Percentiles rank a stretch among this genome's conserved stretches.
These are phyloP conservation scores for Ascosphaera apis DNA, from an alignment of 2,329 filamentous ascomycete species.

Conservation along the genomic window DNA sequence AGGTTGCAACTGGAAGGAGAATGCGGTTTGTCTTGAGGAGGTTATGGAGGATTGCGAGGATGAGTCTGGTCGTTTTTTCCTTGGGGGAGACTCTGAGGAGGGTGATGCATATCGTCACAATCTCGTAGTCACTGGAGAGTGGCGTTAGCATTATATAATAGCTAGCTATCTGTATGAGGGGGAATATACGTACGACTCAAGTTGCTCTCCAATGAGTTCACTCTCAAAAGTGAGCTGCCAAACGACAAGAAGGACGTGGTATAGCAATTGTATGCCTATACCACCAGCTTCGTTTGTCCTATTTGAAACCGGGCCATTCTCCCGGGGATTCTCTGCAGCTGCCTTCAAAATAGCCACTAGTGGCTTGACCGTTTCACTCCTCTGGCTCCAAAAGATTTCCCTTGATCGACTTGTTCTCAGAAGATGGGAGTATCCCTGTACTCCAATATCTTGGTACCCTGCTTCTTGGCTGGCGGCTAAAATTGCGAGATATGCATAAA, in stretches of 20 bases:
- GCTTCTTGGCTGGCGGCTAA: slow-evolving; percentile 70
- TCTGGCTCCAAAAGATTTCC: slow-evolving; percentile 74
- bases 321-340: slow-evolving; percentile 50
- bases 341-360: slow-evolving; percentile 57
- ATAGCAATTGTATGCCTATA: slow-evolving; percentile 77
- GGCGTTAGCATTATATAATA: slow-evolving; percentile 8
- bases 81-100: slow-evolving; percentile 83
- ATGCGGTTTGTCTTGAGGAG: slow-evolving; percentile 50
- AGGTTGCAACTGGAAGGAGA: slow-evolving; percentile 60
- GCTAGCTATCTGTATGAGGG: neutral
- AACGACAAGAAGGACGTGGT: slow-evolving; percentile 76
- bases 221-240: slow-evolving; percentile 95
- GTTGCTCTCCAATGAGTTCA: slow-evolving; percentile 44
- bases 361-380: slow-evolving; percentile 61
- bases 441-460: slow-evolving; percentile 82
- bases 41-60: slow-evolving; percentile 75
- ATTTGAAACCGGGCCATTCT: slow-evolving; percentile 38
- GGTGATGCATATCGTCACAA: slow-evolving; percentile 77
- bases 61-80: slow-evolving; percentile 85
- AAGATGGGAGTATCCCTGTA: slow-evolving; percentile 71
- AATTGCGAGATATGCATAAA: slow-evolving; percentile 68
- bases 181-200: slow-evolving; percentile 48
- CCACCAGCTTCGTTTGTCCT: slow-evolving; percentile 46
- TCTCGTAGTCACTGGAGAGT: slow-evolving; percentile 57
- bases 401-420: slow-evolving; percentile 53